Evolutionary conservation across 1,284 basidiomycete genomes (phyloP), one percentile per base, ranked within the genome.

Genomic region (Meripilus lineatus): DNA sequence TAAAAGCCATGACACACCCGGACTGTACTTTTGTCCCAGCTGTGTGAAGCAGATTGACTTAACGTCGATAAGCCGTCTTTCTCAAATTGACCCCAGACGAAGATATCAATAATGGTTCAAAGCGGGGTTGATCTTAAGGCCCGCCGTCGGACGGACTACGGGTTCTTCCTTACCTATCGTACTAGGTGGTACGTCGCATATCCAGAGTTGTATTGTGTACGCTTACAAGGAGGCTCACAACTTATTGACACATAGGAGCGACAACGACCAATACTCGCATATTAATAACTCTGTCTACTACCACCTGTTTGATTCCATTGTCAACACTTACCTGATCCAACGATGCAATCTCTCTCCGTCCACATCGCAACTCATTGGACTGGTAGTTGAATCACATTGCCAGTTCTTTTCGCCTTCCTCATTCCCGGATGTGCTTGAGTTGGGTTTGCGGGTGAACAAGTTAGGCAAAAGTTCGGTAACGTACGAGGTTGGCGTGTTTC

Each of bases 241-340:
- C 28, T 38, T 14, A 11, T 22, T 26, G 26, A 21, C 7, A 28
- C 24, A 5, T 11, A 81, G 85, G 84, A 84, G 75, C 53, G 86
- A 89, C 67, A 89, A 89, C 53, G 86, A 89, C 65, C 84, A 87
- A 54, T 89, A 89, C 57, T 72, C 75, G 5, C 85, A 89, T 50
- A 66, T 88, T 52, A 89, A 89, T 63, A 89, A 89, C 61, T 72
- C 81, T 0, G 65, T 86, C n/a, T 89, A 86, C 61, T 85, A 86
- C 58, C 82, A 84, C 55, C 71, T 86, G 42, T 84, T 88, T 59
- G 85, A 88, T 64, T 84, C 84, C 5, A 67, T 87, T 53, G 68
- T 88, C 59, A 89, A 89, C 58, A 73, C 81, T 5, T 87, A 84
- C 58, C 75, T 87, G 49, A 79, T 84, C 35, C 62, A 75, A 44